Evolutionary conservation across 768 basidiomycete species (phyloP).

Genomic region (Boletus pseudopeckii): DNA sequence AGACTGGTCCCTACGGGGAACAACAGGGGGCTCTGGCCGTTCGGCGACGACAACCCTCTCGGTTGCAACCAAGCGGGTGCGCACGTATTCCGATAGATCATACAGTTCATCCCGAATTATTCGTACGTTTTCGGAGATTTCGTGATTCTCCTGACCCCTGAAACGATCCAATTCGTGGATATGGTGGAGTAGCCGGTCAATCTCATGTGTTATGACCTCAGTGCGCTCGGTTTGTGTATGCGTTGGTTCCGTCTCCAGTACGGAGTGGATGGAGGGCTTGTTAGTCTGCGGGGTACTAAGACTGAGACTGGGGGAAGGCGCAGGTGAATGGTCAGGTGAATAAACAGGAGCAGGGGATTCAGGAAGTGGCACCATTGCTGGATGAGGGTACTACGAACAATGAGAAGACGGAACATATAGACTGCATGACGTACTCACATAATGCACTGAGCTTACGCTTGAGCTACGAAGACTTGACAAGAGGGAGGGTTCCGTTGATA

Average conservation of each 20-base stretch:
- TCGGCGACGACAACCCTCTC: constrained; percentile 15
- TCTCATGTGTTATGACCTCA: constrained; percentile 49
- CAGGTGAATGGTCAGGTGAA: constrained; percentile 35
- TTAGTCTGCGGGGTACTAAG: constrained; percentile 47
- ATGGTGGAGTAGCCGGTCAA: constrained; percentile 47
- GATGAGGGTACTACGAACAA: constrained; percentile 24
- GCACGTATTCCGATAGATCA: constrained; percentile 57
- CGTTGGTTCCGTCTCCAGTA: constrained; percentile 43
- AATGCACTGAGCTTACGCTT: constrained; percentile 19
- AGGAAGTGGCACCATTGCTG: constrained; percentile 33
- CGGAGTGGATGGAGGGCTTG: constrained; percentile 46
- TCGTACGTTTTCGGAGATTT: constrained; percentile 63
- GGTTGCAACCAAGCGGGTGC: constrained; percentile 33
- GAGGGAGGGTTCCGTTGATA: constrained; percentile 56
- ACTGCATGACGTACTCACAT: constrained; percentile 34
- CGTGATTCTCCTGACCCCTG: constrained; percentile 60
- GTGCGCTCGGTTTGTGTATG: constrained; percentile 36
- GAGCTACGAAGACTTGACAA: constrained; percentile 42
- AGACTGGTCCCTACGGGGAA: constrained; percentile 38
- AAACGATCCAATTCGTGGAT: constrained; percentile 63
- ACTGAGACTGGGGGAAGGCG: constrained; percentile 46
- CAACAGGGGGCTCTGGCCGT: constrained; percentile 11
- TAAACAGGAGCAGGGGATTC: constrained; percentile 26
- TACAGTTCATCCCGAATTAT: constrained; percentile 67
- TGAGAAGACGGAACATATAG: neutral